Evolutionary conservation across 2,329 filamentous ascomycete genomes (phyloP).

Genomic region (Trichoderma koningii): DNA sequence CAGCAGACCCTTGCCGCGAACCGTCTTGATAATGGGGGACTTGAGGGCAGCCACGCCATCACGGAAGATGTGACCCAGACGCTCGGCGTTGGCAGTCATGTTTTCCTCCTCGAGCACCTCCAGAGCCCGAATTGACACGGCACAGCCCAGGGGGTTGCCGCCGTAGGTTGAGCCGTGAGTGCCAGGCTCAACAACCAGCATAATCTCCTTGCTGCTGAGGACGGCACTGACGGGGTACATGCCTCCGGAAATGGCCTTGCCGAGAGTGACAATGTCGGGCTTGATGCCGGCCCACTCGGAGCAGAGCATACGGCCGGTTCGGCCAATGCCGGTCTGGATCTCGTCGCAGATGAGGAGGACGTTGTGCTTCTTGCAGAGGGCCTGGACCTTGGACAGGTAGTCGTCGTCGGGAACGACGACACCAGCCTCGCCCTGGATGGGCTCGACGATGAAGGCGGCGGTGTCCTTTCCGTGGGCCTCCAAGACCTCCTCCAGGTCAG

Average conservation of each 20-base stretch:
- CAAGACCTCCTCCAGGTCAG: slow-evolving; percentile 76
- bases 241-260: slow-evolving; percentile 96
- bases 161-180: slow-evolving; percentile 99
- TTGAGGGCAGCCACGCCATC: slow-evolving; percentile 74
- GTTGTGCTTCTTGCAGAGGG: slow-evolving; percentile 91
- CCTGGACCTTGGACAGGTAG: slow-evolving; percentile 79
- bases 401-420: slow-evolving; percentile 91
- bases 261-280: slow-evolving; percentile 90
- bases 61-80: slow-evolving; percentile 80
- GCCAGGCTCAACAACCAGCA: slow-evolving; percentile 94
- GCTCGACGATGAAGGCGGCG: slow-evolving; percentile 91
- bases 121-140: slow-evolving; percentile 90
- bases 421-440: slow-evolving; percentile 95
- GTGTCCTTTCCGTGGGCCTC: slow-evolving; percentile 80
- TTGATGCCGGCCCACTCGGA: slow-evolving; percentile 94
- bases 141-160: slow-evolving; percentile 92
- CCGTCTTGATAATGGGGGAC: slow-evolving; percentile 75
- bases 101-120: slow-evolving; percentile 92
- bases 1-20: slow-evolving; percentile 89
- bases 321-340: slow-evolving; percentile 96
- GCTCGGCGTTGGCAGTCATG: slow-evolving; percentile 79
- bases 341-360: slow-evolving; percentile 96
- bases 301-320: slow-evolving; percentile 91
- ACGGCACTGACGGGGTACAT: slow-evolving; percentile 99
- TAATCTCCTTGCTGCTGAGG: slow-evolving; percentile 82